phyloP scores from a whole-genome alignment of 2,329 filamentous ascomycete genomes.

The Aspergillus alliaceus region DNA sequence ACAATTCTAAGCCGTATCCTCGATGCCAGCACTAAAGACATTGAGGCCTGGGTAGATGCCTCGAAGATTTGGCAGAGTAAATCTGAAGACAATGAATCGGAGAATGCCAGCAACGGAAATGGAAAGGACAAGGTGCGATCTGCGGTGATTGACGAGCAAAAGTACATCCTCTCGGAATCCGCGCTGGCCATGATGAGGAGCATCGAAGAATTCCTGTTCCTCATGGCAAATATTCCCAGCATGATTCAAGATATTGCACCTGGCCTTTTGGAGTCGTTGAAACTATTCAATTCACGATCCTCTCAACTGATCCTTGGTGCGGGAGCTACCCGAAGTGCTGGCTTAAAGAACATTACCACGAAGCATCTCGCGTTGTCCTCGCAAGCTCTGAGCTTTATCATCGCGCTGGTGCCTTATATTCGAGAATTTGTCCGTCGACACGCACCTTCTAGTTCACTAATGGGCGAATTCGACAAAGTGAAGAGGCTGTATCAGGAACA shows the following conservation, averaged over 20 bases:
- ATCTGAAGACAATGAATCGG: slow-evolving; percentile 21
- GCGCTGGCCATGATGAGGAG: slow-evolving; percentile 78
- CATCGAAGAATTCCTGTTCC: slow-evolving; percentile 77
- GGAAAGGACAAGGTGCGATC: slow-evolving; percentile 65
- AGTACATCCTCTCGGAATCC: slow-evolving; percentile 81
- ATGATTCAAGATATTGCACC: slow-evolving; percentile 82
- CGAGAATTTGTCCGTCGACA: slow-evolving; percentile 88
- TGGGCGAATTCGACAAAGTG: slow-evolving; percentile 86
- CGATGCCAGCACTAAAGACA: slow-evolving; percentile 58
- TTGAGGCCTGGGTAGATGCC: slow-evolving; percentile 53
- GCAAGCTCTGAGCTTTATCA: slow-evolving; percentile 84
- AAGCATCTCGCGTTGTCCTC: slow-evolving; percentile 91
- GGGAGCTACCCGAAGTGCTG: slow-evolving; percentile 83
- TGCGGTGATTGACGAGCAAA: slow-evolving; percentile 79
- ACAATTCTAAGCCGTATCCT: slow-evolving; percentile 56
- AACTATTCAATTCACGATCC: slow-evolving; percentile 92
- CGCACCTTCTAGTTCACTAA: slow-evolving; percentile 55
- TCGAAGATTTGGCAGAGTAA: slow-evolving; percentile 52
- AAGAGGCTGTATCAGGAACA: slow-evolving; percentile 83
- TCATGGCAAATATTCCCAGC: slow-evolving; percentile 81
- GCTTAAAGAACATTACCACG: slow-evolving; percentile 93
- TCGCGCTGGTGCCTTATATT: slow-evolving; percentile 82
- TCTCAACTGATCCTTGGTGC: slow-evolving; percentile 96
- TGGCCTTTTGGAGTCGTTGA: slow-evolving; percentile 79
- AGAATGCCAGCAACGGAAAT: slow-evolving; percentile 34